Base-by-base conservation (phyloP, 495 filamentous ascomycete genomes). In the Gamarada debralockiae region DNA sequence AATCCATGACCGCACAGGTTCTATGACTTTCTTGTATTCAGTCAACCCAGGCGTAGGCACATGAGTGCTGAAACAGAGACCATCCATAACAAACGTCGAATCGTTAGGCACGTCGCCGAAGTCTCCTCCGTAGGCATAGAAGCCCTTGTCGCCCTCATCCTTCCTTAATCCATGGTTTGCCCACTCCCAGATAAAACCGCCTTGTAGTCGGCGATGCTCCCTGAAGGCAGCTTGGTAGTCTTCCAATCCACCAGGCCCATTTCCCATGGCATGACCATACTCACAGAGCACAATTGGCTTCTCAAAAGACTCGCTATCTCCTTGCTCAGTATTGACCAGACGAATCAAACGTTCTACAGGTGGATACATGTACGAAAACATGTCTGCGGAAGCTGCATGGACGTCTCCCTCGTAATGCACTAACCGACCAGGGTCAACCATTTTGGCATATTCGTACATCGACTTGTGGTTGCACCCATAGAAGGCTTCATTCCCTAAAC, bases 151-250 rank as follows among this genome's bases (percentile, higher is more conserved):
- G 36, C 76, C 58, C 9, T 72, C 65, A 52, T 76, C 75, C 25
- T 71, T 75, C 55, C 73, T 65, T 1, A 89, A 67, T 0, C 85
- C 84, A 50, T 87, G 84, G 58, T 87, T 88, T 1, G 81, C 78
- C 84, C 84, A 88, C 61, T 87, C 83, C 83, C 85, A 89, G 23
- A 86, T 76, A 49, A 83, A 87, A 6, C 85, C 85, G 1, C 85
- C 85, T 58, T 87, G 83, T 5, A 89, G 70, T 9, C 74, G 71
- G 0, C 71, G 73, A 51, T 85, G 59, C 25, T 73, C 65, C 13
- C 73, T 73, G 58, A 86, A 88, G 1, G 72, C 70, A 15, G 83
- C 70, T 34, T 80, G 70, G 53, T 89, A 88, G 53, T 86, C 84
- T 60, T 82, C 71, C 5, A 87, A 70, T 18, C 72, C 75, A 1